Base-by-base conservation (phyloP, 176 grass and related monocot genomes). In the Hsuehochloa calcarea region DNA sequence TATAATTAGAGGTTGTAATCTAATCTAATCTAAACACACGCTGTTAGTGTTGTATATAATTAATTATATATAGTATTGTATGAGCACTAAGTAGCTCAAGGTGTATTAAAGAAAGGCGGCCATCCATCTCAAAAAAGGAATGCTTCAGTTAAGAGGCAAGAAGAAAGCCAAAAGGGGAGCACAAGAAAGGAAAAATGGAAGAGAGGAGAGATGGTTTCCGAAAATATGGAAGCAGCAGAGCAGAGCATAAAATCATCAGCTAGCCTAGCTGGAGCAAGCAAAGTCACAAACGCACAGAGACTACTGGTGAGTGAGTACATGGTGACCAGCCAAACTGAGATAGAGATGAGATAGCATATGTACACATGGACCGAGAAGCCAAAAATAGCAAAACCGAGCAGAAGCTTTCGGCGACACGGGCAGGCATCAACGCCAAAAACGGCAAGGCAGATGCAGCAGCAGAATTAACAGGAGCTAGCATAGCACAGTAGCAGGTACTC, bases 181-280 rank as follows among this genome's bases (percentile, higher is more conserved):
- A 50, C 72, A 39, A 60, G 82, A 71, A 61, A 81, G 63, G 77
- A 35, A 76, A 76, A 69, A 35, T 22, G 66, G 20, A 81, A 59
- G 70, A 43, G 59, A 19, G 74, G 54, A 6, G 31, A 22, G 9
- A 52, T 25, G 35, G 62, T 89, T 86, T 73, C 88, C 88, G 29
- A 19, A 83, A 90, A 73, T 66, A 72, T 79, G 66, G 37, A 73
- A 20, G 83, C 72, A 89, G 64, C 70, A 8, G 66, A 62, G 54
- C 34, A 56, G 47, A 85, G 77, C 87, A 85, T 89, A 80, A 89
- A 89, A 89, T 89, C 69, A 89, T 80, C 87, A 23, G 68, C 12
- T 2, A 10, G 3, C 25, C 35, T 39, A n/a, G 66, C 52, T 86
- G 83, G 71, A 86, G 83, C 78, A 77, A 45, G 56, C 56, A 19